A percentile compares a stretch with the other conserved stretches of the same genome.
Conservation (phyloP, 2,329 filamentous ascomycete species). For the Gremmenia infestans region DNA sequence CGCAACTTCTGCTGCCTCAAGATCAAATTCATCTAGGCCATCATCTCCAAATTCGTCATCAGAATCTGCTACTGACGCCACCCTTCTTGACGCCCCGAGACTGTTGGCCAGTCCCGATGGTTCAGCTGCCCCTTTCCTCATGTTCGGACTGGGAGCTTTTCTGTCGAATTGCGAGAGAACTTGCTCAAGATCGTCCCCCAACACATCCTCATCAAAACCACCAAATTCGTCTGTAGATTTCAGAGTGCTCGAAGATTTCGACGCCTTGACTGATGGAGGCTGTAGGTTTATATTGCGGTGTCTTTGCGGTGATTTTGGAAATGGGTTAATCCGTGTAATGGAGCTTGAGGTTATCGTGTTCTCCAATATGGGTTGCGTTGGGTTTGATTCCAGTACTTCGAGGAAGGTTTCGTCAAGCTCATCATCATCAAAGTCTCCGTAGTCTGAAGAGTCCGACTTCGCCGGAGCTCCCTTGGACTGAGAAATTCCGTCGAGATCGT, state of each 20-base stretch:
- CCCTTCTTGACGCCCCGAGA: not conserved
- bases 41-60: constrained; percentile 71
- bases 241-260: not conserved
- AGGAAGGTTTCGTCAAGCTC: constrained; percentile 37
- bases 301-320: not conserved
- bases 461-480: not conserved
- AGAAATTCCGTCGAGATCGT: not conserved
- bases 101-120: not conserved
- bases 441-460: constrained; percentile 25
- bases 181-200: constrained; percentile 53
- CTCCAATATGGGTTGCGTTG: constrained; percentile 1
- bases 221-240: constrained; percentile 49
- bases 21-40: constrained; percentile 62
- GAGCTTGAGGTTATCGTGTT: not conserved
- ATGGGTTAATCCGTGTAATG: constrained; percentile 2
- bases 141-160: constrained; percentile 19
- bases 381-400: constrained; percentile 47
- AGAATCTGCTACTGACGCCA: constrained; percentile 40
- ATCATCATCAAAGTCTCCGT: constrained; percentile 50
- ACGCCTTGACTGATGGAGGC: not conserved
- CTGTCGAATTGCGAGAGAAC: constrained; percentile 51
- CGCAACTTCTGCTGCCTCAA: constrained; percentile 68
- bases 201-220: constrained; percentile 59
- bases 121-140: not conserved
- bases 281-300: not conserved